Conservation (phyloP, 129 eudicot genomes). For the Lactuca saligna region DNA sequence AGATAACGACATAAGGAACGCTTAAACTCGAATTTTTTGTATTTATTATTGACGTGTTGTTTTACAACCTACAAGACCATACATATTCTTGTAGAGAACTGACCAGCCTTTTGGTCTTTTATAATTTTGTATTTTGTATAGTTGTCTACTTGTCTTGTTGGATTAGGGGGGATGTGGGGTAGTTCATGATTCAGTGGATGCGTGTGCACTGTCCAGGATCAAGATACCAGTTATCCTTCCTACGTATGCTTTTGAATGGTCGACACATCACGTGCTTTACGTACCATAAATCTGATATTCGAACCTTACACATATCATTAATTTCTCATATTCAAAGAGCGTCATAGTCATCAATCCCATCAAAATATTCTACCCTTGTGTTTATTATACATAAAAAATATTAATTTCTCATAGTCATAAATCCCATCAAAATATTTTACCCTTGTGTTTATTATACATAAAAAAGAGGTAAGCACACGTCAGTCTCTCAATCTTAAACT, state of each 20-base stretch:
- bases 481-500: too few species aligned
- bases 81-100: neutral
- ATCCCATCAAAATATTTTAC: too few species aligned
- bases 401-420: too few species aligned
- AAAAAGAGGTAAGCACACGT: too few species aligned
- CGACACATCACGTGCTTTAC: slow-evolving; percentile 2
- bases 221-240: slow-evolving; percentile 8
- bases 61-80: neutral
- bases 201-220: neutral
- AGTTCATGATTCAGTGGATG: slow-evolving; percentile 10
- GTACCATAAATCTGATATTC: too few species aligned
- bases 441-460: too few species aligned
- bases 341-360: neutral
- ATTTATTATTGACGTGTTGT: neutral
- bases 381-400: too few species aligned
- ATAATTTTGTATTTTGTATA: neutral
- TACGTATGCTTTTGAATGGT: neutral
- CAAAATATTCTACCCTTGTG: too few species aligned
- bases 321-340: too few species aligned
- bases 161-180: neutral
- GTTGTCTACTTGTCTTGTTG: neutral
- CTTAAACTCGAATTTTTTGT: neutral
- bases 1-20: too few species aligned
- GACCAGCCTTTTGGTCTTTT: neutral
- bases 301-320: too few species aligned